Evolutionary conservation across 768 basidiomycete species (phyloP), one percentile per base, ranked within the genome.

Genomic region (Kockovaella imperatae): DNA sequence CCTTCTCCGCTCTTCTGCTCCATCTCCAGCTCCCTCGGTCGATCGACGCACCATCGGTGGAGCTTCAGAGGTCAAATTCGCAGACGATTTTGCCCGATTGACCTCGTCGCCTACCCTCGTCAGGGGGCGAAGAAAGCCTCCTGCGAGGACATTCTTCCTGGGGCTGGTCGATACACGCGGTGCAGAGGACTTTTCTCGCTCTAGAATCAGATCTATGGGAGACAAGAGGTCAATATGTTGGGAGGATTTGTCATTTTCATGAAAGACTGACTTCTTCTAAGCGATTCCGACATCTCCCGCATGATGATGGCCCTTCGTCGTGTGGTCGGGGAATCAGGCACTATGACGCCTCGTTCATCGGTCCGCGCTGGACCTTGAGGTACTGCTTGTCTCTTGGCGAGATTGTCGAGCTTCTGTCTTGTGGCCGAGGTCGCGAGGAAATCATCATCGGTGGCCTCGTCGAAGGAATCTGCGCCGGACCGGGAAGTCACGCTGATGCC

Each of bases 401-500:
- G 41, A 25, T 56, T 56, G 3, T 52, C 59, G 14, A 67, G 40
- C 39, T 60, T 64, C 18, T 54, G 54, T 25, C 52, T 48, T 8
- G 62, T 61, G 20, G 53, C 45, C 4, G 59, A 59, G 3, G 54
- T 64, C 4, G 62, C 62, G 14, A 64, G 56, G 29, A 55, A 62
- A 31, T 53, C 50, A 17, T 56, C 56, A 8, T 54, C 54, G 29
- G 42, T 54, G 4, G 55, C 57, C 13, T 61, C 59, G 18, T 57
- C 57, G 1, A 56, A 60, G 5, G 50, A 47, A 20, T 62, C 57
- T 7, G 60, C 24, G 18, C 56, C 53, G 18, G 59, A 54, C 8
- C 43, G 51, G 15, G 51, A 41, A 11, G 64, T 62, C 3, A 71
- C 67, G 39, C 67, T 69, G 26, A 71, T 51, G 5, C 69, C 69